phyloP scores from a whole-genome alignment of 2,329 filamentous ascomycete species.

The Aureobasidium zeae region DNA sequence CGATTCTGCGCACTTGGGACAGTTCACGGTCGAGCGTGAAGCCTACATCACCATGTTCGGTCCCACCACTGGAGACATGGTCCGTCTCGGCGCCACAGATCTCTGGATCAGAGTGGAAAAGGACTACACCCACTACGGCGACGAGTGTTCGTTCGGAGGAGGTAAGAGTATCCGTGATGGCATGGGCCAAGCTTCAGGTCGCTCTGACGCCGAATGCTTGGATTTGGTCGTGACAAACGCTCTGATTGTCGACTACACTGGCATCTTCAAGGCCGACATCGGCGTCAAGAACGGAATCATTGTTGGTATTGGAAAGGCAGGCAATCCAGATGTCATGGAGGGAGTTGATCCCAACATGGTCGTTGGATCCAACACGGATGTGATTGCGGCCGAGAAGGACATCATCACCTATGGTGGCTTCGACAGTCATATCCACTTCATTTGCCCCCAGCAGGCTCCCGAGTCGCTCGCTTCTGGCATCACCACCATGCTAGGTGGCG shows the following conservation, averaged over 20 bases:
- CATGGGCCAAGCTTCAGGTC: conserved; percentile 84
- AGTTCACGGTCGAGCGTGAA: conserved; percentile 63
- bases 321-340: conserved; percentile 96
- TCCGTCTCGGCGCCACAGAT: conserved; percentile 73
- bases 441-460: conserved; percentile 83
- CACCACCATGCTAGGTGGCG: conserved; percentile 83
- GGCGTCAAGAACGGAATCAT: conserved; percentile 83
- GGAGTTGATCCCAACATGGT: conserved; percentile 70
- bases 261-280: conserved; percentile 95
- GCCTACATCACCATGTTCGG: conserved; percentile 87
- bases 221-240: conserved; percentile 87
- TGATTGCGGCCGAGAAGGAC: conserved; percentile 80
- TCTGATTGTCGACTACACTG: conserved; percentile 79
- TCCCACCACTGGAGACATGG: conserved; percentile 77
- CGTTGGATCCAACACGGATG: conserved; percentile 80
- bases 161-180: conserved; percentile 90
- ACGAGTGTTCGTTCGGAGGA: conserved; percentile 91
- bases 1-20: conserved; percentile 48
- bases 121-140: conserved; percentile 75
- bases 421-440: conserved; percentile 87
- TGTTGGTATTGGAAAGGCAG: conserved; percentile 83
- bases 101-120: conserved; percentile 86
- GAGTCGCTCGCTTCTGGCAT: conserved; percentile 79
- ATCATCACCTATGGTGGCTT: conserved; percentile 87
- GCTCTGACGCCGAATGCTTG: conserved; percentile 60